These are phyloP conservation scores for Waltergamsia citrina DNA, from an alignment of 2,329 filamentous ascomycete species.

Conservation along the genomic window DNA sequence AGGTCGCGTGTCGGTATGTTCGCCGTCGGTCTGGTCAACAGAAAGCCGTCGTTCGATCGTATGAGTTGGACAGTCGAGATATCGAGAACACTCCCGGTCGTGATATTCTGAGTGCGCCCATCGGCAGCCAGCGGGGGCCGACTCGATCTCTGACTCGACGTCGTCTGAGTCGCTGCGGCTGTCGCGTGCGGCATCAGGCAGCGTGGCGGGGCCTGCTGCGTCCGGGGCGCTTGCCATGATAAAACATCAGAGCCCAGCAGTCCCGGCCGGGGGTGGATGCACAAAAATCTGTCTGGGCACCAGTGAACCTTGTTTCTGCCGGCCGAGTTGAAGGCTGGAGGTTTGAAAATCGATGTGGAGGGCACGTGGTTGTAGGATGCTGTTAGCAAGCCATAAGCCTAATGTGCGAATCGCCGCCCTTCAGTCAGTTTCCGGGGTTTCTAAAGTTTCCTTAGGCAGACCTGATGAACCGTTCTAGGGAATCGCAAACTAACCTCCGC, in stretches of 20 bases:
- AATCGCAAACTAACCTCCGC: too few species aligned
- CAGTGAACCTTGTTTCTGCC: background rate
- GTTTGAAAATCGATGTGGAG: background rate
- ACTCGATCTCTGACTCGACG: slow-evolving; percentile 1
- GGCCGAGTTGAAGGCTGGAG: background rate
- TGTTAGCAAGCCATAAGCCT: background rate
- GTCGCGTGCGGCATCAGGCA: slow-evolving; percentile 10
- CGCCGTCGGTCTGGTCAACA: slow-evolving; percentile 2
- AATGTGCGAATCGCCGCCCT: background rate
- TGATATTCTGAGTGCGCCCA: slow-evolving; percentile 27
- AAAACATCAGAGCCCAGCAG: slow-evolving; percentile 1
- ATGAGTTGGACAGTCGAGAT: slow-evolving; percentile 40
- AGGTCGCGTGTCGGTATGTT: background rate
- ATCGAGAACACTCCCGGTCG: slow-evolving; percentile 35
- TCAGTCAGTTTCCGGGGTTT: background rate
- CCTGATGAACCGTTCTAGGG: too few species aligned
- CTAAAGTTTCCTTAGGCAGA: too few species aligned
- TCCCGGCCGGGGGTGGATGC: too few species aligned
- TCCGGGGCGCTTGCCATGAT: slow-evolving; percentile 3
- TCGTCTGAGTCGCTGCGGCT: slow-evolving; percentile 20
- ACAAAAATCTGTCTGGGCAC: too few species aligned
- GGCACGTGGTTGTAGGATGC: background rate
- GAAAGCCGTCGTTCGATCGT: slow-evolving; percentile 26
- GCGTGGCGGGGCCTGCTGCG: background rate
- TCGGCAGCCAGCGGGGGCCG: slow-evolving; percentile 16